Base-by-base conservation (phyloP, 1,284 basidiomycete genomes). In the Athelia psychrophila region DNA sequence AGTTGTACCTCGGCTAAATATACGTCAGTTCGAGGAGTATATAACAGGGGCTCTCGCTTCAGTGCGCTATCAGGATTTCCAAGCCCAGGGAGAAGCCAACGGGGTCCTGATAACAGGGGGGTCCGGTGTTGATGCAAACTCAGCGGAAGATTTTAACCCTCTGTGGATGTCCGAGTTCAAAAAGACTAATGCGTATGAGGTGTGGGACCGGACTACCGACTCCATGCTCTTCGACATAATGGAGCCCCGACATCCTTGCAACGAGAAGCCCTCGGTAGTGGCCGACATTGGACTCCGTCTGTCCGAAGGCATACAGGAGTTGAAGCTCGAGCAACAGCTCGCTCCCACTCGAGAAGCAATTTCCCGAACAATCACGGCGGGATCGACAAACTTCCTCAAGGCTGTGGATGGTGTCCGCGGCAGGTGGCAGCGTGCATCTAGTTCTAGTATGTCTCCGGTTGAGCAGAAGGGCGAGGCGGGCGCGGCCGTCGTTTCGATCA, bases 181-280 rank as follows among this genome's bases (percentile, higher is more conserved):
- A 67, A 78, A 77, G 57, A 94, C 93, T 12, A 82, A 87, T 56
- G 93, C 93, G 0, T 94, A 85, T 64, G 85, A 89, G 53, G 81
- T 92, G 2, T 98, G 95, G 95, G 82, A 95, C 51, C 76, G 83
- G 42, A 82, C 85, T 27, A 97, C 95, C 0, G 94, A 97, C 67
- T 87, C 91, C 2, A 75, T 91, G 56, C 70, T 97, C 18, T 98
- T 98, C 64, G 95, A 98, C 66, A 89, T 97, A 49, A 80, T 93
- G 51, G 95, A 98, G 67, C 91, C 94, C 42, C 77, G 88, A 46
- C 94, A 96, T 68, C 94, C 94, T 33, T 95, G 92, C 64, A 88
- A 85, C 53, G 90, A 92, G 57, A 91, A 90, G 64, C 88, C 89
- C 0, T 89, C 88, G n/a, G 83, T 92, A 1, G 89, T 96, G 2